Conservation (phyloP, 768 basidiomycete genomes). For the Mycena indigotica region DNA sequence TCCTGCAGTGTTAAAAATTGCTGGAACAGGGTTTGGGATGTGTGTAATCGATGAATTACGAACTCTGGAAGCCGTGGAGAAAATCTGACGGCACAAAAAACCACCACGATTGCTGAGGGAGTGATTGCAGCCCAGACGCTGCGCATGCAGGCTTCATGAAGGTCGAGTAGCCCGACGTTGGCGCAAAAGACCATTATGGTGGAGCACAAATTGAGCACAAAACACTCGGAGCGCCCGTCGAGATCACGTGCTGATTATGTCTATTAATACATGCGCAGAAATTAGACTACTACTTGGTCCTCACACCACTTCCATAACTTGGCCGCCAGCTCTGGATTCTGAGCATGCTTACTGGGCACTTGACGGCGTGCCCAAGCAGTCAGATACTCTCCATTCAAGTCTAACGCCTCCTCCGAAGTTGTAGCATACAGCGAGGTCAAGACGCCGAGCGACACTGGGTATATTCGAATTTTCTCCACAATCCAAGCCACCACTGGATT, state of each 20-base stretch:
- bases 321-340: constrained; percentile 23
- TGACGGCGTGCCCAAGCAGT: constrained; percentile 30
- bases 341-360: constrained; percentile 20
- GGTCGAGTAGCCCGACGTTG: background rate
- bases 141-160: background rate
- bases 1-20: background rate
- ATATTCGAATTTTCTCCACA: constrained; percentile 24
- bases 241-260: background rate
- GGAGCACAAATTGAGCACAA: too few relatives aligned
- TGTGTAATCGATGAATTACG: background rate
- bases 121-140: background rate
- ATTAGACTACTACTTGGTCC: constrained; percentile 21
- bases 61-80: background rate
- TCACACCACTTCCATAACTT: constrained; percentile 32
- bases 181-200: constrained; percentile 31
- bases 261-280: background rate
- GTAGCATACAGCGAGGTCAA: constrained; percentile 30
- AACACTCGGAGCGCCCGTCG: background rate
- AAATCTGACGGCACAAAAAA: background rate
- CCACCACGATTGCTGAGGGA: background rate
- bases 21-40: background rate
- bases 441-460: constrained; percentile 22
- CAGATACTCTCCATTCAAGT: constrained; percentile 31
- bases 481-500: constrained; percentile 23
- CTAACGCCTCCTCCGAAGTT: constrained; percentile 27